Percentiles rank a stretch among this genome's conserved stretches.
Conservation (phyloP, 768 basidiomycete species). For the Podaxis sp. region DNA sequence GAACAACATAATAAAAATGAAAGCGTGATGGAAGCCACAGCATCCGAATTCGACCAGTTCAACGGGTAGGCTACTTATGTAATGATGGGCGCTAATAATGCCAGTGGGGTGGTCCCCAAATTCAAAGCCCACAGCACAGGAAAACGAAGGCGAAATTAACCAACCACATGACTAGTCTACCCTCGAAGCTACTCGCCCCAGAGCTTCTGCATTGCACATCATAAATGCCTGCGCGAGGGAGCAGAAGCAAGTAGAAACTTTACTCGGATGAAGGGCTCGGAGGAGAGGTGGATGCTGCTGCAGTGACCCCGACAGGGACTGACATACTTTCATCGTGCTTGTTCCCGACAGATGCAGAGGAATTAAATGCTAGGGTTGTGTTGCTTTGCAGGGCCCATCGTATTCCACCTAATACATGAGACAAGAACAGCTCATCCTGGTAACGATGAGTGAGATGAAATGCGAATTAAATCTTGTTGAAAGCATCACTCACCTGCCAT, state of each 20-base stretch:
- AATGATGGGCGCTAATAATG: background rate
- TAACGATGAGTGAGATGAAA: conserved; percentile 15
- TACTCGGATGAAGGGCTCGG: conserved; percentile 1
- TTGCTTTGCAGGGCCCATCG: conserved; percentile 70
- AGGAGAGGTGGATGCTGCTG: background rate
- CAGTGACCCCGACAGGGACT: background rate
- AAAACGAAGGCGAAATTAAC: background rate
- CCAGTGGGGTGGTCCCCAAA: background rate
- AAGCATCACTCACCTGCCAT: conserved; percentile 56
- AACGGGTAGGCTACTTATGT: background rate
- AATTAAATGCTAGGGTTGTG: conserved; percentile 69
- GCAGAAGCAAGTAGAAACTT: background rate
- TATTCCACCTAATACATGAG: conserved; percentile 75
- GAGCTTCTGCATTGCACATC: background rate
- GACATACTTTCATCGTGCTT: background rate
- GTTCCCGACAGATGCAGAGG: conserved; percentile 60
- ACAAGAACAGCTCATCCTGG: conserved; percentile 66
- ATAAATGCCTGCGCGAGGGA: background rate
- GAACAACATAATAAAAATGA: background rate
- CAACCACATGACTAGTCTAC: background rate
- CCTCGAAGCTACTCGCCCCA: background rate
- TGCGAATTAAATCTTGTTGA: background rate
- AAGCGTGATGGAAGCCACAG: background rate
- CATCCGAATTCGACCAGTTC: background rate
- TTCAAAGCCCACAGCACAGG: background rate